Base-by-base conservation (phyloP, 345 rosid species). In the Eutrema yunnanense region DNA sequence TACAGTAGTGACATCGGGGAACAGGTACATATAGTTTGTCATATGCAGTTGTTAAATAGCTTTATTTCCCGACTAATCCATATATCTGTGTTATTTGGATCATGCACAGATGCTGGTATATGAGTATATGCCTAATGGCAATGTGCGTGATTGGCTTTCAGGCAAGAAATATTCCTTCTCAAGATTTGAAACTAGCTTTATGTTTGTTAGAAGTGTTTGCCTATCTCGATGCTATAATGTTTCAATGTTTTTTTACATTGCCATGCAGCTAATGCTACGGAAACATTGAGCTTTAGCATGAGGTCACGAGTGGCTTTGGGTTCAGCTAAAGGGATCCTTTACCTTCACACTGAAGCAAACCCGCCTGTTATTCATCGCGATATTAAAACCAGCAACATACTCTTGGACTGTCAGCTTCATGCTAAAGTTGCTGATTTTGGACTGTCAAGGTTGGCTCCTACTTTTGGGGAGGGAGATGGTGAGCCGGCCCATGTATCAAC, bases 381-480 rank as follows among this genome's bases (percentile, higher is more conserved):
- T 43, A 77, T 86, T 64, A 87, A 86, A 76, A 84, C 92, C 53
- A 84, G 88, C 74, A 88, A 86, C 75, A 90, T 90, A 69, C 93
- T 90, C 50, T 74, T 88, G 64, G 96, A 90, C 81, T 61, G 76
- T 65, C 71, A 77, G 48, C 82, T 84, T 38, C 83, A 61, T 52
- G 87, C 94, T 37, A 88, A 86, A 81, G 94, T 90, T 46, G 86
- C 96, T 34, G 96, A 88, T 71, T 90, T 90, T 81, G 92, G 94
- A 50, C 82, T 90, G 42, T 90, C 96, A 6, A 83, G 87, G 52
- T 83, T 88, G 37, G 92, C 92, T 67, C 94, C 92, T 29, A 83
- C 74, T 70, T 65, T 78, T 43, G 86, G 82, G 40, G 89, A 81
- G 2, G 90, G 84, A 47, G 90, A 92, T 32, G 78, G 58, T 55